Evolutionary conservation across 306 rosid genomes (phyloP).

Genomic region (Malus sylvestris): DNA sequence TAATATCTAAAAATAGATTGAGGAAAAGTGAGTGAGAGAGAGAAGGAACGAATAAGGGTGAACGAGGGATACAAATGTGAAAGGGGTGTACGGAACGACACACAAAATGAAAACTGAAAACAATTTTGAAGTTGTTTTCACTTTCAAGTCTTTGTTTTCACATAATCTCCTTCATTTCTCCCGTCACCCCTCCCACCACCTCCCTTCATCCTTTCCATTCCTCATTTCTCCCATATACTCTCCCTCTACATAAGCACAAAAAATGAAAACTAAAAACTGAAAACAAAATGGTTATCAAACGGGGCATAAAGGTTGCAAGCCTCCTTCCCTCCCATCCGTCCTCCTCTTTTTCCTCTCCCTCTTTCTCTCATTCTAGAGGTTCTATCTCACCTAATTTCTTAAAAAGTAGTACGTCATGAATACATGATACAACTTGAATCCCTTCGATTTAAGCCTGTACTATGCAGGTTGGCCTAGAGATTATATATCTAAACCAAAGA

Average conservation of each 20-base stretch:
- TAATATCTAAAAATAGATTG: neutral
- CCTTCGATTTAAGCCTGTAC: neutral
- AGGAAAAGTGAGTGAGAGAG: neutral
- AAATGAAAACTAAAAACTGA: neutral
- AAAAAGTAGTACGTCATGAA: neutral
- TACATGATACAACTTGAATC: neutral
- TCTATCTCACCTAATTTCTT: neutral
- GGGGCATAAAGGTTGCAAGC: neutral
- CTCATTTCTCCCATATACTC: neutral
- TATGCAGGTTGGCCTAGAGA: neutral
- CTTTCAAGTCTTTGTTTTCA: neutral
- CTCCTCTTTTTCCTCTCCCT: neutral
- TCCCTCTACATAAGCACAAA: neutral
- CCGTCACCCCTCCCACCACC: neutral
- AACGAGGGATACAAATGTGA: neutral
- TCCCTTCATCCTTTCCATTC: neutral
- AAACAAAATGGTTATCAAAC: neutral
- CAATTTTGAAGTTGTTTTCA: neutral
- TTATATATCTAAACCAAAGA: neutral
- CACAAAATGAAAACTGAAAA: neutral
- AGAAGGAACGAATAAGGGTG: too few species aligned
- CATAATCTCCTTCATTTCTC: neutral
- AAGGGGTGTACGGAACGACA: neutral
- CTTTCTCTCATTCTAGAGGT: neutral
- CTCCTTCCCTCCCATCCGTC: neutral